A percentile compares a stretch with the other conserved stretches of the same genome.
These are phyloP conservation scores for Coniochaeta hoffmannii DNA, from an alignment of 2,329 filamentous ascomycete genomes.

Conservation along the genomic window DNA sequence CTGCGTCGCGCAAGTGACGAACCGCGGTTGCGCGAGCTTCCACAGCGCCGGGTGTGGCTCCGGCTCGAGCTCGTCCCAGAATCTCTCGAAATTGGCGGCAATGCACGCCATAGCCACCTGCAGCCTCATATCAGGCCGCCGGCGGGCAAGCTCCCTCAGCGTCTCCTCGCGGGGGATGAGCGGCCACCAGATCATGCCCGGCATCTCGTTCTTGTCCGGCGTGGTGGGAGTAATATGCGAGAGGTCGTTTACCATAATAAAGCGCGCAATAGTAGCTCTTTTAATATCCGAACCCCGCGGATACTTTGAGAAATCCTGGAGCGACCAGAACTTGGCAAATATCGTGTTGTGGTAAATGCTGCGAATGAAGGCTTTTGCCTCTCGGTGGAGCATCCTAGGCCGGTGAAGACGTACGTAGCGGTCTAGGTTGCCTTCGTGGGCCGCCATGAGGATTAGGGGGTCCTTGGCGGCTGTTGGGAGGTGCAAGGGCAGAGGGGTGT, in stretches of 20 bases:
- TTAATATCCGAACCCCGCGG: background rate
- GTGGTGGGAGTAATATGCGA: slow-evolving; percentile 4
- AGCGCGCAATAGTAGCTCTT: slow-evolving; percentile 2
- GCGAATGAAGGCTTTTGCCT: slow-evolving; percentile 19
- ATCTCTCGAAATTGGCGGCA: slow-evolving; percentile 4
- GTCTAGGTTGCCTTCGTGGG: slow-evolving; percentile 30
- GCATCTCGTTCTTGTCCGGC: slow-evolving; percentile 2
- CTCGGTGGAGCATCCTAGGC: slow-evolving; percentile 15
- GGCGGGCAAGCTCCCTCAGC: slow-evolving; percentile 3
- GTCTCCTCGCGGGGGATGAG: background rate
- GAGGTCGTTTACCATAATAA: slow-evolving; percentile 9
- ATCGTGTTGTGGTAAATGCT: slow-evolving; percentile 28
- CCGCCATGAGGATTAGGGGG: slow-evolving; percentile 27
- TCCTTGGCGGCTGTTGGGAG: slow-evolving; percentile 28
- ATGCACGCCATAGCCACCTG: slow-evolving; percentile 6
- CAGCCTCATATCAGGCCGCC: no score
- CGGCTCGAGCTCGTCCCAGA: slow-evolving; percentile 1
- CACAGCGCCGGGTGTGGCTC: background rate
- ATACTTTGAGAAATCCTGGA: background rate
- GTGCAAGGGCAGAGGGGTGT: slow-evolving; percentile 24
- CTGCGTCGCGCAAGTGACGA: background rate
- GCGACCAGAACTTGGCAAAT: slow-evolving; percentile 24
- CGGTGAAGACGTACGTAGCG: slow-evolving; percentile 26
- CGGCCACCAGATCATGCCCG: slow-evolving; percentile 10
- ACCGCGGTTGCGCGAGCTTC: background rate